Percentiles rank a stretch among this genome's conserved stretches.
Evolutionary conservation across 192 early-diverging fungal genomes (phyloP).

Genomic region (Podochytrium sp.): DNA sequence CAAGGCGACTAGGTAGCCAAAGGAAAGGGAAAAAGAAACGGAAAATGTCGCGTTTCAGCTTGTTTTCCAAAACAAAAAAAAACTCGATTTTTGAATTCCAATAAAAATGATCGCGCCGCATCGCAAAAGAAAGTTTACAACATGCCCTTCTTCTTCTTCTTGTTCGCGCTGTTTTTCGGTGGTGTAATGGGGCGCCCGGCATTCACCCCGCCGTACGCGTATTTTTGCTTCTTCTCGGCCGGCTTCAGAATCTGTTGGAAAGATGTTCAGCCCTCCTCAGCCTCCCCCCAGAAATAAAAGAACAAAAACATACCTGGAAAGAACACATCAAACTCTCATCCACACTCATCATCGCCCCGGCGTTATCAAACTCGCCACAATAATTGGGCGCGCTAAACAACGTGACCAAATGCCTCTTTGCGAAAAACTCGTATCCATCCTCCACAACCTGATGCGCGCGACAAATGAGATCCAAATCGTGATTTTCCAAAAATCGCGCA

Average conservation of each 20-base stretch:
- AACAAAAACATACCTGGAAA: slow-evolving; percentile 49
- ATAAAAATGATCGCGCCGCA: background rate
- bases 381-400: slow-evolving; percentile 96
- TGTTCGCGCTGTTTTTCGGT: slow-evolving; percentile 48
- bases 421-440: slow-evolving; percentile 97
- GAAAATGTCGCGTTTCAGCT: too few relatives aligned
- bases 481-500: slow-evolving; percentile 88
- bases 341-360: slow-evolving; percentile 71
- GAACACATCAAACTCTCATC: slow-evolving; percentile 71
- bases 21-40: too few relatives aligned
- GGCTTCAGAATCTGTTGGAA: slow-evolving; percentile 84
- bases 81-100: too few relatives aligned
- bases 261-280: background rate
- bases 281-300: background rate
- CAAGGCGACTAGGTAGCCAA: too few relatives aligned
- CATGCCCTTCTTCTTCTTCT: slow-evolving; percentile 35
- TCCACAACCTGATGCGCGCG: slow-evolving; percentile 98
- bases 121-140: background rate
- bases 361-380: slow-evolving; percentile 79
- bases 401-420: slow-evolving; percentile 92
- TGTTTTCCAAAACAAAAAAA: too few relatives aligned
- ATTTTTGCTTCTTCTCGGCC: slow-evolving; percentile 88
- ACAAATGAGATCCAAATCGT: slow-evolving; percentile 97
- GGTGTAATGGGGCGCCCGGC: slow-evolving; percentile 69
- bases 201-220: slow-evolving; percentile 67